Percentiles rank a stretch among this genome's conserved stretches.
These are phyloP conservation scores for Sporothrix pallida DNA, from an alignment of 2,329 filamentous ascomycete genomes.

Conservation along the genomic window DNA sequence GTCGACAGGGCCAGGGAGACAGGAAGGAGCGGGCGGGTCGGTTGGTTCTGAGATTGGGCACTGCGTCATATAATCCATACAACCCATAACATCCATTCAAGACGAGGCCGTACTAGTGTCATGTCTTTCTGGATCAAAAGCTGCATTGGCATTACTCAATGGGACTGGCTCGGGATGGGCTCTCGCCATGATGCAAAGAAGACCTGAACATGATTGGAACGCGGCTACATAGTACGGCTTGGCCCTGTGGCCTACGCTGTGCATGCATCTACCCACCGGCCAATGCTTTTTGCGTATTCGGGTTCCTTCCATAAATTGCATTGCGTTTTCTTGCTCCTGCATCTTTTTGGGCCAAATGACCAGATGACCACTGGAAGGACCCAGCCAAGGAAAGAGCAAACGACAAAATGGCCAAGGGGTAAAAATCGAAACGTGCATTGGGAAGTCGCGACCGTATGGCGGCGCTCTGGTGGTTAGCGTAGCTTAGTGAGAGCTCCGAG, in stretches of 20 bases:
- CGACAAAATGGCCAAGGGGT: not conserved
- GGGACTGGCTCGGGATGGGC: not conserved
- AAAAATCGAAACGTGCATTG: not conserved
- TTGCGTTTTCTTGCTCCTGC: not conserved
- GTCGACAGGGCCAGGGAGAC: not conserved
- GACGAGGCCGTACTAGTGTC: slow-evolving; percentile 8
- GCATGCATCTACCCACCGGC: not conserved
- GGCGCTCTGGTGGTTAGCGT: not conserved
- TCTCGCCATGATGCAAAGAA: not conserved
- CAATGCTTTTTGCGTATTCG: slow-evolving; percentile 17
- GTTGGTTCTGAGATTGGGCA: slow-evolving; percentile 2
- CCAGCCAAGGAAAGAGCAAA: slow-evolving; percentile 15
- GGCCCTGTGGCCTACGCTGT: slow-evolving; percentile 10
- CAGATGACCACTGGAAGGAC: not conserved
- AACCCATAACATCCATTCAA: not conserved
- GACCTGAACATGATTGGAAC: not conserved
- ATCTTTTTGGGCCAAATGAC: not conserved
- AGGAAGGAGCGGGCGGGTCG: slow-evolving; percentile 12
- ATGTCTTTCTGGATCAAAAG: slow-evolving; percentile 14
- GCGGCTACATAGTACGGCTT: not conserved
- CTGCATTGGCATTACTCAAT: slow-evolving; percentile 24
- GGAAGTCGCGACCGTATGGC: not conserved
- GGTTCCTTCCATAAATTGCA: slow-evolving; percentile 19
- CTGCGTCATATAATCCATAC: slow-evolving; percentile 23
- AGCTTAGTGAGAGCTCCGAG: slow-evolving; percentile 24